phyloP scores from a whole-genome alignment of 164 flowering plant genomes.

The Aristolochia californica region DNA sequence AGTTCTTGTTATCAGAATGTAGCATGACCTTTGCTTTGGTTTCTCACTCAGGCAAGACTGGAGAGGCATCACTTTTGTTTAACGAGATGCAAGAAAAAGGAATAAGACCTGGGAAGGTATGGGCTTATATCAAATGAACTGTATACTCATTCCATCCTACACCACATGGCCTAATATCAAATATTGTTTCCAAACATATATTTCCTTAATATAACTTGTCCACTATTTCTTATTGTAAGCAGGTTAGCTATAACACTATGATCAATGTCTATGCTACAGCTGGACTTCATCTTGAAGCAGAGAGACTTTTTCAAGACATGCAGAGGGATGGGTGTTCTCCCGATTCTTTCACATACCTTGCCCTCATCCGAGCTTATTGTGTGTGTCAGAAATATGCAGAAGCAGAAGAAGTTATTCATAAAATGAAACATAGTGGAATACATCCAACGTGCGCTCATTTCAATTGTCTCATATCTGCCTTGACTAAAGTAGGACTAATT shows the following conservation, averaged over 20 bases:
- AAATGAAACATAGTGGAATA: slow-evolving; percentile 47
- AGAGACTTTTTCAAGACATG: slow-evolving; percentile 53
- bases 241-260: slow-evolving; percentile 84
- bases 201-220: background rate
- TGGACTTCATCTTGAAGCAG: slow-evolving; percentile 55
- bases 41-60: slow-evolving; percentile 39
- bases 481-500: slow-evolving; percentile 41
- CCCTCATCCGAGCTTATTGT: slow-evolving; percentile 56
- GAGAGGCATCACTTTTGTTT: slow-evolving; percentile 62
- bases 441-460: slow-evolving; percentile 45
- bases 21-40: background rate
- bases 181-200: background rate
- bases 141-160: background rate
- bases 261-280: slow-evolving; percentile 42
- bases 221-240: slow-evolving; percentile 14
- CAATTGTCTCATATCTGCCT: slow-evolving; percentile 38
- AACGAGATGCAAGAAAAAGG: slow-evolving; percentile 67
- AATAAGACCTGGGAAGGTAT: slow-evolving; percentile 75
- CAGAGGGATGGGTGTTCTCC: slow-evolving; percentile 42
- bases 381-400: slow-evolving; percentile 29
- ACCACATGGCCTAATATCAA: background rate
- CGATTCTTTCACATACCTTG: slow-evolving; percentile 60
- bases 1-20: no score
- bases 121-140: slow-evolving; percentile 1
- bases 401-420: slow-evolving; percentile 51